Percentiles rank a stretch among this genome's conserved stretches.
Evolutionary conservation across 2,329 filamentous ascomycete species (phyloP).

Genomic region (Beauveria brongniartii): DNA sequence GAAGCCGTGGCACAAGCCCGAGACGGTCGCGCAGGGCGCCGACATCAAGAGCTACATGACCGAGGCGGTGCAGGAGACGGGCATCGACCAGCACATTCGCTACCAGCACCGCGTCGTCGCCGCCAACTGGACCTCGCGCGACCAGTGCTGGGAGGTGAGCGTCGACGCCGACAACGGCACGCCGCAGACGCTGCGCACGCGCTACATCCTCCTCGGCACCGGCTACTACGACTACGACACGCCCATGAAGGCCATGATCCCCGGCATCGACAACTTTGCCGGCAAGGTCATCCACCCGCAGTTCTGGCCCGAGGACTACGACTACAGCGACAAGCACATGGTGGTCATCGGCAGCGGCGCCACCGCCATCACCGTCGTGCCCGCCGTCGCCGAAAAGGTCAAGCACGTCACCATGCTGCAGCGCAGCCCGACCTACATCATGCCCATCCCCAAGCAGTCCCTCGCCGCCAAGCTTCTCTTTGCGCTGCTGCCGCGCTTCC

Average conservation of each 20-base stretch:
- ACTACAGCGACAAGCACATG: conserved; percentile 56
- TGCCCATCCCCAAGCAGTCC: conserved; percentile 37
- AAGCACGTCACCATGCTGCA: conserved; percentile 61
- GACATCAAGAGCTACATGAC: conserved; percentile 48
- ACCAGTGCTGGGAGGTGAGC: conserved; percentile 44
- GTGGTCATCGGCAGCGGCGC: conserved; percentile 62
- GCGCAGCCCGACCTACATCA: conserved; percentile 55
- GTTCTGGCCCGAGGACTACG: conserved; percentile 62
- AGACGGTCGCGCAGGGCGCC: conserved; percentile 42
- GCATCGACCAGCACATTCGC: conserved; percentile 48
- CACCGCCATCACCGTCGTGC: conserved; percentile 58
- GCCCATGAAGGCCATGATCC: conserved; percentile 44
- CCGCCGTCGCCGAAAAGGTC: conserved; percentile 49
- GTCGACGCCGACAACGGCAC: conserved; percentile 19
- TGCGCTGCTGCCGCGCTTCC: conserved; percentile 31
- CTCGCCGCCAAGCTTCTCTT: conserved; percentile 27
- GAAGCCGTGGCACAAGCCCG: conserved; percentile 54
- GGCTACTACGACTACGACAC: conserved; percentile 62
- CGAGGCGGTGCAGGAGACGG: conserved; percentile 38
- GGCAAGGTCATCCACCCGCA: conserved; percentile 58
- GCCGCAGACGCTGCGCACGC: conserved; percentile 30
- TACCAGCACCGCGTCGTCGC: conserved; percentile 40
- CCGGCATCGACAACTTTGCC: conserved; percentile 28
- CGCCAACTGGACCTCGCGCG: conserved; percentile 45
- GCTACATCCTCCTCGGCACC: conserved; percentile 47